Evolutionary conservation across 257 asterid genomes (phyloP).

Genomic region (Solanum clarkiae): DNA sequence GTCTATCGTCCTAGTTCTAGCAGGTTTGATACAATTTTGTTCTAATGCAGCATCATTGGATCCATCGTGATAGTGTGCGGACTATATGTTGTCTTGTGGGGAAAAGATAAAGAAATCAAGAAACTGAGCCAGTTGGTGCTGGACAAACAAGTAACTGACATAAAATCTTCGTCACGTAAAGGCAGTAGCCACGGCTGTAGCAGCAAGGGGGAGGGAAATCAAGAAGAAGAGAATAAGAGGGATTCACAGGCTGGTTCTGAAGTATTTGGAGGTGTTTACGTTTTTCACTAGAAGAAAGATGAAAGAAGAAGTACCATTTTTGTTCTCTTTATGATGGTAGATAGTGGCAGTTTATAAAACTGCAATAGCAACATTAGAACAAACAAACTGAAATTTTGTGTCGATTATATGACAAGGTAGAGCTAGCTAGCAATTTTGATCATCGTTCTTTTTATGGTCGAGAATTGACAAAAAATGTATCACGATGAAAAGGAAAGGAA

Average conservation of each 20-base stretch:
- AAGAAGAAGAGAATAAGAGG: not conserved
- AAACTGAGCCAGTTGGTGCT: slow-evolving; percentile 18
- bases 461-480: not conserved
- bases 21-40: not conserved
- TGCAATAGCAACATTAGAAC: not conserved
- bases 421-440: not conserved
- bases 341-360: not conserved
- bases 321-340: not conserved
- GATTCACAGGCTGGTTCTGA: not conserved
- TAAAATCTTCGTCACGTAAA: not conserved
- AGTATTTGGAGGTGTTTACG: not conserved
- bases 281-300: not conserved
- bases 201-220: not conserved
- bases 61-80: slow-evolving; percentile 31
- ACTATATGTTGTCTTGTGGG: slow-evolving; percentile 58
- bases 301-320: not conserved
- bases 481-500: not conserved
- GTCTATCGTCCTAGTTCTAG: not conserved
- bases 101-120: slow-evolving; percentile 43
- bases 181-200: not conserved
- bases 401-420: not conserved
- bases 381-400: not conserved
- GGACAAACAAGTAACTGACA: not conserved
- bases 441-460: not conserved
- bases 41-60: no score